Conservation (phyloP, 345 rosid species). For the Populus ilicifolia region DNA sequence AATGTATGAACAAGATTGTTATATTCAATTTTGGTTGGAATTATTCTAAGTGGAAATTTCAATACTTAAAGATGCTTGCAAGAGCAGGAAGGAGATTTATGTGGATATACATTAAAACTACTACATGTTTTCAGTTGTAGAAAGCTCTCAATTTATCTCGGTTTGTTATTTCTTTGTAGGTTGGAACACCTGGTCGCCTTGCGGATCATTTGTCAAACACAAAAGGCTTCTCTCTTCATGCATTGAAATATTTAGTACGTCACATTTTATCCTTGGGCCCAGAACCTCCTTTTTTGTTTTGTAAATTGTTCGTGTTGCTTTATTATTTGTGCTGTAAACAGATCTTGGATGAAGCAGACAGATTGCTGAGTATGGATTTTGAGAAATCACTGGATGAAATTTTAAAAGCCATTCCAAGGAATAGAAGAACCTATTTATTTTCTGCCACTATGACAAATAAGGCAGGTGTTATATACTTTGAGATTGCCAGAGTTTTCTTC, state of each 20-base stretch:
- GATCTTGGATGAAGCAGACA: constrained; percentile 97
- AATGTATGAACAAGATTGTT: no score
- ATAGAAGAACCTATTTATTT: constrained; percentile 72
- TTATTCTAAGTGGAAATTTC: no score
- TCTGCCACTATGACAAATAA: constrained; percentile 99
- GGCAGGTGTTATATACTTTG: constrained; percentile 31
- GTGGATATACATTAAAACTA: no score
- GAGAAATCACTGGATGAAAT: constrained; percentile 86
- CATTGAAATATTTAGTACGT: constrained; percentile 73
- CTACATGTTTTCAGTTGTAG: no score
- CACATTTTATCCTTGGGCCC: not conserved
- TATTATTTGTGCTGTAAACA: constrained; percentile 15
- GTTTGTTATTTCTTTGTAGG: constrained; percentile 40
- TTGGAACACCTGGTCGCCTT: constrained; percentile 93
- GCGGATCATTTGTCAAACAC: constrained; percentile 83
- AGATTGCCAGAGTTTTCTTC: not conserved
- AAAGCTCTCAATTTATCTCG: no score
- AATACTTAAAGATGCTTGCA: no score
- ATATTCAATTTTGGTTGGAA: no score
- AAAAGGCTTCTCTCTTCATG: constrained; percentile 80
- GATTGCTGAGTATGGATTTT: constrained; percentile 87
- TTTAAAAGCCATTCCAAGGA: constrained; percentile 64
- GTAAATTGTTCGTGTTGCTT: not conserved
- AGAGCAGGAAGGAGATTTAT: no score
- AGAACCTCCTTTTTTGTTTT: not conserved